phyloP scores from a whole-genome alignment of 441 rosid genomes.

The Gossypium schwendimanii region DNA sequence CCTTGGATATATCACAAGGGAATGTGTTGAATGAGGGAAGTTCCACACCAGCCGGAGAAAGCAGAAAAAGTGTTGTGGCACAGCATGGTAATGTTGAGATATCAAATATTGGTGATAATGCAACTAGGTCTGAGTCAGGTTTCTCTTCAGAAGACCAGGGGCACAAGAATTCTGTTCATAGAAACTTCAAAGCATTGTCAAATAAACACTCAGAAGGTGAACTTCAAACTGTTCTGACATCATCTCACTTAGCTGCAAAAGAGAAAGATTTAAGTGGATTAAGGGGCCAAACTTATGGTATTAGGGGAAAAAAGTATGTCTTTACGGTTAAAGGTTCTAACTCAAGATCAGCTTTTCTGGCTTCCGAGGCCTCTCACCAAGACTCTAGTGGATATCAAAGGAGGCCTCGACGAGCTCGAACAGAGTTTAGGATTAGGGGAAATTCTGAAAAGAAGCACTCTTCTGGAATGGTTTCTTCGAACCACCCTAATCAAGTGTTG shows the following conservation, averaged over 20 bases:
- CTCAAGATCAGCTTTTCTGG: constrained; percentile 33
- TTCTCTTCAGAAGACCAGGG: constrained; percentile 27
- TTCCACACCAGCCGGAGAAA: constrained; percentile 29
- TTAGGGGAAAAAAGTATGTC: constrained; percentile 42
- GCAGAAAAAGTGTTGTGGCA: constrained; percentile 24
- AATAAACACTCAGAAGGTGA: constrained; percentile 40
- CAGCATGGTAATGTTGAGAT: constrained; percentile 39
- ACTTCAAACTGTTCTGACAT: constrained; percentile 27
- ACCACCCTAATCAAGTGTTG: constrained; percentile 32
- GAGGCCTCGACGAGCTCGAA: constrained; percentile 49
- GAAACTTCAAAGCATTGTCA: constrained; percentile 24
- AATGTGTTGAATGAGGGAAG: constrained; percentile 30
- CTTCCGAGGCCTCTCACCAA: constrained; percentile 43
- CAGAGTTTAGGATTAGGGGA: constrained; percentile 78
- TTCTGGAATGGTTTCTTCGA: constrained; percentile 25
- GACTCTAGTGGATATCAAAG: constrained; percentile 59
- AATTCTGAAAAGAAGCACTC: constrained; percentile 35
- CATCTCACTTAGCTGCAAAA: constrained; percentile 23
- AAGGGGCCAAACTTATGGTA: constrained; percentile 34
- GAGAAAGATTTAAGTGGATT: constrained; percentile 31
- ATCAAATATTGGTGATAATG: constrained; percentile 21
- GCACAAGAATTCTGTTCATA: constrained; percentile 27
- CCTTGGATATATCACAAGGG: constrained; percentile 43
- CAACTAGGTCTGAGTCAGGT: constrained; percentile 29
- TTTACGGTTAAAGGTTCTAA: constrained; percentile 47